Evolutionary conservation across 2,329 filamentous ascomycete genomes (phyloP).

Genomic region (Beauveria brongniartii): DNA sequence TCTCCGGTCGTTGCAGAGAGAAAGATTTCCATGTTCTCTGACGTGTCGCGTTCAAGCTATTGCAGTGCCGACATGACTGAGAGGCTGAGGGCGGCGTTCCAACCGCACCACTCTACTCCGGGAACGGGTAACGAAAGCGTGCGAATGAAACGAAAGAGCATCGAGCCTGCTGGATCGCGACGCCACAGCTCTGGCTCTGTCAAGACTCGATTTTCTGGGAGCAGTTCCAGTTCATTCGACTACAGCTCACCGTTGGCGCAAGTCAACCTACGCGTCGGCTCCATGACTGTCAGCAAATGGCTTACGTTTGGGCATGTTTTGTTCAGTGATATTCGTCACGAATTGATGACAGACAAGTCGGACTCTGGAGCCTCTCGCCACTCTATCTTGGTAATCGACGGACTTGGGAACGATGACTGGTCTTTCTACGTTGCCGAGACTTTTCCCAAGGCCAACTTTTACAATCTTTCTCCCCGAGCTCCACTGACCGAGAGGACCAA

Average conservation of each 20-base stretch:
- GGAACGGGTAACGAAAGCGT: constrained; percentile 32
- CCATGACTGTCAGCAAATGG: constrained; percentile 83
- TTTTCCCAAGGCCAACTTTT: constrained; percentile 66
- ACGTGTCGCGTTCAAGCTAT: constrained; percentile 39
- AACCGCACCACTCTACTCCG: constrained; percentile 37
- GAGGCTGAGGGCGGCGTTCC: constrained; percentile 41
- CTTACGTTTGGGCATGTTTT: constrained; percentile 76
- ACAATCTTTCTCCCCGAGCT: constrained; percentile 60
- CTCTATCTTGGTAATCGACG: constrained; percentile 70
- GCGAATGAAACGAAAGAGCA: constrained; percentile 14
- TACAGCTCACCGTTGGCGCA: constrained; percentile 58
- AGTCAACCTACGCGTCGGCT: constrained; percentile 70
- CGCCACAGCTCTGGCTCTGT: constrained; percentile 25
- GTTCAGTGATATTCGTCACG: constrained; percentile 70
- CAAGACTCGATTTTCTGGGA: constrained; percentile 33
- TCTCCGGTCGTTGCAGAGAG: constrained; percentile 35
- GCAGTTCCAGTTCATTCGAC: constrained; percentile 40
- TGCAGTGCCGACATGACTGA: constrained; percentile 49
- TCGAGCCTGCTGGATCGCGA: constrained; percentile 12
- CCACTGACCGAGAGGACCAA: constrained; percentile 39
- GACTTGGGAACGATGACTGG: constrained; percentile 82
- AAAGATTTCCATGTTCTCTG: constrained; percentile 25
- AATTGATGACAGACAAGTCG: constrained; percentile 42
- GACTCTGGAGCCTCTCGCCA: constrained; percentile 39
- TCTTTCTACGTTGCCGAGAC: constrained; percentile 79